Conservation (phyloP, 1,284 basidiomycete species). For the Papiliotrema fonsecae region DNA sequence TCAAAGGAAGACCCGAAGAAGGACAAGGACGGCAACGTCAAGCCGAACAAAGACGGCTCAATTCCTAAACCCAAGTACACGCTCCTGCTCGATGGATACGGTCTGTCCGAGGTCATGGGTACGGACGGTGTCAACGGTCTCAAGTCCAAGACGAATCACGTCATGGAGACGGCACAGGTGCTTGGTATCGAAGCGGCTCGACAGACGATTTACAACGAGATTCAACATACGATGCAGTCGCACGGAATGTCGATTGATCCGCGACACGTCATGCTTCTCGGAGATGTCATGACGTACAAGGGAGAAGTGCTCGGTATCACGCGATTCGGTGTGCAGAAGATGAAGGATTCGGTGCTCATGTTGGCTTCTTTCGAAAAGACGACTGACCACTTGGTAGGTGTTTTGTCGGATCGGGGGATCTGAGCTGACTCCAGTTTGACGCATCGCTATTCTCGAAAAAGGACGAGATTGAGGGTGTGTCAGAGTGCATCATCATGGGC, state of each 20-base stretch:
- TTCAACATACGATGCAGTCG: constrained; percentile 93
- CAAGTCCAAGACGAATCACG: constrained; percentile 91
- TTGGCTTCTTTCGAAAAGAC: constrained; percentile 99
- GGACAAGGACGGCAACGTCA: constrained; percentile 22
- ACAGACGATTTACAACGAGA: constrained; percentile 92
- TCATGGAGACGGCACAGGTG: constrained; percentile 91
- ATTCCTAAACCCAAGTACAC: constrained; percentile 48
- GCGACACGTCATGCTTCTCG: constrained; percentile 96
- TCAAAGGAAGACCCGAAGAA: constrained; percentile 69
- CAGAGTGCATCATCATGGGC: constrained; percentile 99
- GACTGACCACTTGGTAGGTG: constrained; percentile 78
- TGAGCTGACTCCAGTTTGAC: constrained; percentile 61
- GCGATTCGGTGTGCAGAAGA: constrained; percentile 99
- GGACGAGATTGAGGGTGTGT: constrained; percentile 91
- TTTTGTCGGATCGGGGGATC: neutral
- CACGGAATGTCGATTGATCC: constrained; percentile 99
- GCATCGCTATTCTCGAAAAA: constrained; percentile 94
- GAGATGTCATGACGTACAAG: constrained; percentile 99
- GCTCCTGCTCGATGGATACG: constrained; percentile 91
- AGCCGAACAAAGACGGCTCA: neutral
- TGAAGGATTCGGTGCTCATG: constrained; percentile 99
- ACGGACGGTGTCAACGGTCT: constrained; percentile 93
- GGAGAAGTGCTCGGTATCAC: constrained; percentile 98
- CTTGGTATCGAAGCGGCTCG: constrained; percentile 97
- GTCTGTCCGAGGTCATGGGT: constrained; percentile 94